Base-by-base conservation (phyloP, 2,329 filamentous ascomycete genomes). In the Aspergillus fumigatus region DNA sequence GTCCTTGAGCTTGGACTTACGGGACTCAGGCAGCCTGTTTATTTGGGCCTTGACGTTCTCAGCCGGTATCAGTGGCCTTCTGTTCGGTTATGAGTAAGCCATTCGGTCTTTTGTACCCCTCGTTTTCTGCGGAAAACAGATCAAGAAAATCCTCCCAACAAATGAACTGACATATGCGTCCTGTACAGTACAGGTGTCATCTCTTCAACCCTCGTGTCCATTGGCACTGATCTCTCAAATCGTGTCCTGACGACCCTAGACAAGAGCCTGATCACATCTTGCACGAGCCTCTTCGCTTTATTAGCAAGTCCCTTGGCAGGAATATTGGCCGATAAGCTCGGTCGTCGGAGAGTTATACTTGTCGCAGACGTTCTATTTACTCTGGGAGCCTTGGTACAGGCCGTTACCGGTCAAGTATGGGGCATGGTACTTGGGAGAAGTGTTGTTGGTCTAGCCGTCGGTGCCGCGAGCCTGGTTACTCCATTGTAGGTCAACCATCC, bases 391-490 rank as follows among this genome's bases (percentile, higher is more conserved):
- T 50, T 79, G 40, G 69, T 71, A 60, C 78, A 80, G 62, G 75
- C 77, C 3, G 59, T 68, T 45, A 72, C 75, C 1, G 69, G 58
- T 51, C 66, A 70, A 25, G 75, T 80, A n/a, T 70, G 70, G 66
- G 72, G 71, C 3, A 79, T 80, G 77, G 75, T 80, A 48, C 40
- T 70, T 35, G 78, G 78, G 3, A 71, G 78, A 47, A 78, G 75
- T 58, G 65, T 79, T 59, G 75, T 80, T 51, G 78, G 78, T 17
- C 65, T 80, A 53, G 78, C 77, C 3, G 74, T 80, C 60, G 78
- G 78, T 19, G 70, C 71, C 50, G 77, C 78, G 26, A 91, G 87
- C 68, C 89, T 95, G 65, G 89, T 95, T 3, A 88, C 90, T 29
- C 92, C 92, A 48, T 73, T 97, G 64, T 81, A 77, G 52, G 75